phyloP scores from a whole-genome alignment of 345 rosid genomes.

The Chamaenerion angustifolium region DNA sequence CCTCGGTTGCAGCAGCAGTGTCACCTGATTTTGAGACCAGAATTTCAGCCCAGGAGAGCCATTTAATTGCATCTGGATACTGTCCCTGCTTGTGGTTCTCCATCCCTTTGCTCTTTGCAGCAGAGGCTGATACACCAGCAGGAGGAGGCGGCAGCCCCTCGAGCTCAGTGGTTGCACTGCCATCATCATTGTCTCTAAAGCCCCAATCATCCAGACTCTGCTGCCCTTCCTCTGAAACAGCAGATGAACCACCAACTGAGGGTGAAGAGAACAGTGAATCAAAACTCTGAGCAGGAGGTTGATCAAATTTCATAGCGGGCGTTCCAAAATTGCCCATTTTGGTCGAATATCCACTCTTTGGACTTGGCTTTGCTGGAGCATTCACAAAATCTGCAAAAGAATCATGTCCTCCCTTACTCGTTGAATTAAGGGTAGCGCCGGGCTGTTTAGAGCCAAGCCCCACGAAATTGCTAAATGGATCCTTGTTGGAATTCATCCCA shows the following conservation, averaged over 20 bases:
- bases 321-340: constrained; percentile 35
- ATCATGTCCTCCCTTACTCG: constrained; percentile 18
- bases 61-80: constrained; percentile 93
- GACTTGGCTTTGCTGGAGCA: constrained; percentile 11
- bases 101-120: constrained; percentile 79
- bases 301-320: constrained; percentile 11
- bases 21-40: constrained; percentile 69
- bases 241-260: constrained; percentile 20
- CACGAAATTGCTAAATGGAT: constrained; percentile 72
- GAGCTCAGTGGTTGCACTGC: constrained; percentile 70
- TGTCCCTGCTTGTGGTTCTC: constrained; percentile 88
- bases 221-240: constrained; percentile 28
- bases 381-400: constrained; percentile 50
- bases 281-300: constrained; percentile 28
- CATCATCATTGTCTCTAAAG: constrained; percentile 29
- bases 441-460: constrained; percentile 43
- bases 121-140: constrained; percentile 56
- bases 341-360: constrained; percentile 16
- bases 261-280: constrained; percentile 40
- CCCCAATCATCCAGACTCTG: constrained; percentile 76
- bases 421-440: constrained; percentile 37
- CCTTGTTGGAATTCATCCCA: constrained; percentile 36
- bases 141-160: constrained; percentile 99
- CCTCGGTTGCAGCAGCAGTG: constrained; percentile 33
- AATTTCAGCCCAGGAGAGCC: constrained; percentile 94